Evolutionary conservation across 495 filamentous ascomycete genomes (phyloP).

Genomic region (Podospora sp.): DNA sequence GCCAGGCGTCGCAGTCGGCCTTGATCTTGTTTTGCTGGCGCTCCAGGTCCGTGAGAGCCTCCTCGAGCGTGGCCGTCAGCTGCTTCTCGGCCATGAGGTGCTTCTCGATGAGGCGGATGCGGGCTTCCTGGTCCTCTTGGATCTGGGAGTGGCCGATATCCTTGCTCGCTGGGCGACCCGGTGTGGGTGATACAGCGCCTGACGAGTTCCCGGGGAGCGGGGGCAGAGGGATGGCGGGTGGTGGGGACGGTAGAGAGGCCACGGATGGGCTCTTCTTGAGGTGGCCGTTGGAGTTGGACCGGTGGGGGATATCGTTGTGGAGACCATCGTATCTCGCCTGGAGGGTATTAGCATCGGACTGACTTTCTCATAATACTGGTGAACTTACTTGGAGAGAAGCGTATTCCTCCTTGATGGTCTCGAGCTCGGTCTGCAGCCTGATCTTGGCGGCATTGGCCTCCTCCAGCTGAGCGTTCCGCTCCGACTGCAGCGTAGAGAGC

Average conservation of each 20-base stretch:
- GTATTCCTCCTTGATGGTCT: constrained; percentile 64
- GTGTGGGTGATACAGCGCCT: constrained; percentile 46
- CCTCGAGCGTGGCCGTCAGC: constrained; percentile 89
- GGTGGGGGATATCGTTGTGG: constrained; percentile 53
- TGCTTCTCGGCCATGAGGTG: constrained; percentile 96
- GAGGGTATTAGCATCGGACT: constrained; percentile 34
- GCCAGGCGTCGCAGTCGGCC: constrained; percentile 85
- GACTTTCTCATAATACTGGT: neutral
- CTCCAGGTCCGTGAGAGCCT: constrained; percentile 93
- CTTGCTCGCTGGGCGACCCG: constrained; percentile 72
- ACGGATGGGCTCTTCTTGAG: constrained; percentile 86
- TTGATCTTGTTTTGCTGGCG: constrained; percentile 82
- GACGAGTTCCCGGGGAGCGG: constrained; percentile 69
- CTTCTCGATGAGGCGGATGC: constrained; percentile 95
- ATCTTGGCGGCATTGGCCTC: constrained; percentile 56
- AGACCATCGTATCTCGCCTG: constrained; percentile 63
- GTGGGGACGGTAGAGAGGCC: constrained; percentile 83
- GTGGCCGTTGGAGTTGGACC: constrained; percentile 74
- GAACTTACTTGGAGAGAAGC: constrained; percentile 65
- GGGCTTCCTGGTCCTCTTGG: constrained; percentile 91
- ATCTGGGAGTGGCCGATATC: constrained; percentile 72
- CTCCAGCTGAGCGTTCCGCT: constrained; percentile 63
- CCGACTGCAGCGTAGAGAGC: constrained; percentile 70
- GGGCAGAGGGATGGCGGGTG: constrained; percentile 89
- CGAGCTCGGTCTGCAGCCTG: constrained; percentile 56